Conservation (phyloP, 2,329 filamentous ascomycete species). For the Hypoxylon rubiginosum region DNA sequence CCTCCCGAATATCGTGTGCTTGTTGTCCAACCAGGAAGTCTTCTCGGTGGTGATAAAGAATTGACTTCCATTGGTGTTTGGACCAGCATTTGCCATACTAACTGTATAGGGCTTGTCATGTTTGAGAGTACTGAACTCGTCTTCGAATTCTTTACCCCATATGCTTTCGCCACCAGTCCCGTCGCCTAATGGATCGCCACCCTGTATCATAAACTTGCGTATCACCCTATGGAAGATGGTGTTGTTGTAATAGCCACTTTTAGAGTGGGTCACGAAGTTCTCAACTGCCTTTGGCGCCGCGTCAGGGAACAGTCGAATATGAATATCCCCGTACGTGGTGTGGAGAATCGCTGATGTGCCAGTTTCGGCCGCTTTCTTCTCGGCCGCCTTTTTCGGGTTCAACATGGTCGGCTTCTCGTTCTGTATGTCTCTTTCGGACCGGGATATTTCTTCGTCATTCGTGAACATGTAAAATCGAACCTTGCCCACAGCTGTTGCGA, state of each 20-base stretch:
- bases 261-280: conserved; percentile 94
- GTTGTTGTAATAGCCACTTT: conserved; percentile 94
- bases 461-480: conserved; percentile 98
- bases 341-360: conserved; percentile 88
- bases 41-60: conserved; percentile 99
- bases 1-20: conserved; percentile 95
- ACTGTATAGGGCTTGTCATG: conserved; percentile 97
- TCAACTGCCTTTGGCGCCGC: conserved; percentile 95
- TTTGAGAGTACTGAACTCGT: conserved; percentile 91
- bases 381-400: conserved; percentile 67
- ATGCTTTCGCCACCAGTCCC: conserved; percentile 92
- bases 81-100: conserved; percentile 97
- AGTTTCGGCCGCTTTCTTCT: conserved; percentile 75
- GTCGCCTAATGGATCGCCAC: conserved; percentile 87
- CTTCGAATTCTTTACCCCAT: conserved; percentile 92
- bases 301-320: conserved; percentile 91
- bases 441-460: conserved; percentile 86
- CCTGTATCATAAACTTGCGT: conserved; percentile 97
- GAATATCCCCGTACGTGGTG: conserved; percentile 94
- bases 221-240: conserved; percentile 98
- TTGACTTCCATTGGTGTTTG: conserved; percentile 94
- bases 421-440: conserved; percentile 88
- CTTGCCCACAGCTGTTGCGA: conserved; percentile 87
- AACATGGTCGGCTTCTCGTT: conserved; percentile 89
- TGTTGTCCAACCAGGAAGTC: conserved; percentile 94